phyloP scores from a whole-genome alignment of 2,329 filamentous ascomycete species.

The Akanthomyces uredinophilus region DNA sequence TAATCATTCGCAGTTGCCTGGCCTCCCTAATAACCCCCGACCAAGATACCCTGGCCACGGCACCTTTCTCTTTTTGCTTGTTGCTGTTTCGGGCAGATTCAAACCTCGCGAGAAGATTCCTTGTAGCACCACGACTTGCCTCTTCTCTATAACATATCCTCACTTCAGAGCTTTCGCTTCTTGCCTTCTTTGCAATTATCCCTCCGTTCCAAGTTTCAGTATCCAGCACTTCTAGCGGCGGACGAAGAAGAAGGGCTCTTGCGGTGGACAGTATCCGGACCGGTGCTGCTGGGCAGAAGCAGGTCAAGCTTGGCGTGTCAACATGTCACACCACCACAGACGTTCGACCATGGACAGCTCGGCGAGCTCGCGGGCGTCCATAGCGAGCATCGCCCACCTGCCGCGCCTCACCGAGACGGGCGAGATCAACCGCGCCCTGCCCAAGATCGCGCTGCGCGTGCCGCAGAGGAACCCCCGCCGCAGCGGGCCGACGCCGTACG shows the following conservation, averaged over 20 bases:
- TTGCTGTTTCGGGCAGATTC: background rate
- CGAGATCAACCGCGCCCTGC: slow-evolving; percentile 20
- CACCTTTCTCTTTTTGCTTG: background rate
- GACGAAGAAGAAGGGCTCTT: background rate
- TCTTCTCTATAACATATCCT: background rate
- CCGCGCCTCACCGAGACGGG: slow-evolving; percentile 36
- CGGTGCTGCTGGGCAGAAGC: background rate
- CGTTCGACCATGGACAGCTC: background rate
- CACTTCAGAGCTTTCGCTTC: background rate
- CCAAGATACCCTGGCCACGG: background rate
- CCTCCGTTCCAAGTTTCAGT: too few species aligned
- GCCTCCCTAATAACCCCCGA: background rate
- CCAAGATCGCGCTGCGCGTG: slow-evolving; percentile 25
- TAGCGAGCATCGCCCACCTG: slow-evolving; percentile 27
- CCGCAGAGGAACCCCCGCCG: slow-evolving; percentile 27
- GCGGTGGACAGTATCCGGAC: background rate
- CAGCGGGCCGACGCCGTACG: slow-evolving; percentile 9
- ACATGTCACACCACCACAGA: background rate
- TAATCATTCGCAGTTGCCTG: background rate
- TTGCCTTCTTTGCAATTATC: background rate
- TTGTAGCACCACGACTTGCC: background rate
- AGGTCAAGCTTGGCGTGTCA: background rate
- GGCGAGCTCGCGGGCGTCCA: slow-evolving; percentile 22
- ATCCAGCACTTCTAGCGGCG: background rate
- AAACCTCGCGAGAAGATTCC: background rate